Evolutionary conservation across 2,329 filamentous ascomycete species (phyloP), one percentile per base, ranked within the genome.

Genomic region (Pyrenophora seminiperda): DNA sequence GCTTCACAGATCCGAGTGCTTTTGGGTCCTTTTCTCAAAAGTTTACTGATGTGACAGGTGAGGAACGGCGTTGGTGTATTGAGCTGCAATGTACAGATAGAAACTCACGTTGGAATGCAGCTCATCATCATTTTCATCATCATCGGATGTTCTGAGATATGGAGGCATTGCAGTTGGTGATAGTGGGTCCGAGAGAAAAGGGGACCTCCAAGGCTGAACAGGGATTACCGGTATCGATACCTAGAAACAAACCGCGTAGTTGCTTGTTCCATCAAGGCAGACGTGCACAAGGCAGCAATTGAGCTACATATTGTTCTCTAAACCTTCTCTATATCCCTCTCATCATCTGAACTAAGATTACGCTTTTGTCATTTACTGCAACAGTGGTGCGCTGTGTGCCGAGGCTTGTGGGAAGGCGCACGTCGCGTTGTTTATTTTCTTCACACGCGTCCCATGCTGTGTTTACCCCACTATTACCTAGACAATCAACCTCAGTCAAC

Each of bases 391-490:
- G 38, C 27, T 37, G 38, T 29, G 30, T 48, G 40, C 18, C 9
- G 10, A 27, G 24, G 24, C 29, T 36, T 22, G 27, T 29, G 44
- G 17, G 19, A 38, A 14, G 42, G 20, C 42, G 33, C 34, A 32
- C 20, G 37, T 41, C 30, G 44, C 39, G 39, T 52, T 52, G 38
- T 38, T 36, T 47, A 41, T 48, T 13, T 42, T 32, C 19, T 15
- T 31, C 36, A 43, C 40, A 20, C 34, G 15, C 20, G 14, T 31
- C 43, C 43, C 39, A 27, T 29, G 17, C 1, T 48, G 22, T 36
- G 11, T 42, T 30, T 27, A 30, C 44, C 34, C 33, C 29, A 40
- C 43, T 18, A 29, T 36, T 3, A n/a, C n/a, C n/a, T n/a, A 41
- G 15, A 52, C 15, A 24, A 20, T 29, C 15, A 22, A 24, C 19